Conservation (phyloP, 1,284 basidiomycete species). For the Ganoderma leucocontextum region DNA sequence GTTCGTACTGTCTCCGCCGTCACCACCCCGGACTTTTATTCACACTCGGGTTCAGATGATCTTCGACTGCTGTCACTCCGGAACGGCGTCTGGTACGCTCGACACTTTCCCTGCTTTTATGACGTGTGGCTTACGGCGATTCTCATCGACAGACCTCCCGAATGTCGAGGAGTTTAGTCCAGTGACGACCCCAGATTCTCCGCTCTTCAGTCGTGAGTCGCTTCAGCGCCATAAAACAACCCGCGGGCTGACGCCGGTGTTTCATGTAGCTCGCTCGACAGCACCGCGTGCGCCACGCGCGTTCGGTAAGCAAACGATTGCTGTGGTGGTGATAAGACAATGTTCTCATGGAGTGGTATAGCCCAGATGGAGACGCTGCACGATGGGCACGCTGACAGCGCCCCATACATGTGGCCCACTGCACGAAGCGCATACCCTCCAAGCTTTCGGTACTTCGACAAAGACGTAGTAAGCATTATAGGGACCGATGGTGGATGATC, state of each 20-base stretch:
- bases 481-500: too few species aligned
- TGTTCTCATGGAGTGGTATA: not conserved
- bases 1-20: constrained; percentile 17
- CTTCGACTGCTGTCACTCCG: constrained; percentile 40
- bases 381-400: not conserved
- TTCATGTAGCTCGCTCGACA: not conserved
- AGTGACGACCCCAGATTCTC: constrained; percentile 3
- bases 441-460: not conserved
- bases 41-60: constrained; percentile 28
- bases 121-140: not conserved
- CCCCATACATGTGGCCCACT: not conserved
- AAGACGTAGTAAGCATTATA: constrained; percentile 19
- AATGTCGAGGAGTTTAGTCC: not conserved
- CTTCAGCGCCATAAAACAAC: too few species aligned
- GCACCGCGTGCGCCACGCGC: constrained; percentile 3
- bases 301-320: not conserved
- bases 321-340: not conserved
- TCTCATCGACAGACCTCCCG: not conserved
- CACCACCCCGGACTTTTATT: not conserved
- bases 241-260: not conserved
- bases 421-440: too few species aligned
- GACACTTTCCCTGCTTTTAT: not conserved
- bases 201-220: constrained; percentile 8
- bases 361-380: constrained; percentile 8
- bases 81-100: constrained; percentile 37